Evolutionary conservation across 805 yeast species (phyloP), one percentile per base, ranked within the genome.

Genomic region (Schizosaccharomyces cryophilus): DNA sequence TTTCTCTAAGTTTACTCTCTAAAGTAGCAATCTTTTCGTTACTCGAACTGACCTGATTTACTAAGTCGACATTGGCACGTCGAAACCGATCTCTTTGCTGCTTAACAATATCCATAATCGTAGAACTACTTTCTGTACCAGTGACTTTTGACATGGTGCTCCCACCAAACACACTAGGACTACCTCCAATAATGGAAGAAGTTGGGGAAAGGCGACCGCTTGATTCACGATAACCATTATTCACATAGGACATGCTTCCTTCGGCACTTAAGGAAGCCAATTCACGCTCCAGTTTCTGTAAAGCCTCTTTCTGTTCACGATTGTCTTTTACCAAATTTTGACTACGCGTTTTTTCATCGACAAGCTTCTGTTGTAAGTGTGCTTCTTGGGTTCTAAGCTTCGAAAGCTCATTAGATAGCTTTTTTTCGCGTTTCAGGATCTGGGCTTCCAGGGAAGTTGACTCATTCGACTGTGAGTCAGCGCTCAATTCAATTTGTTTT

Each of bases 71-170:
- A 67, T 84, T 87, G 61, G 87, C 78, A n/a, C 80, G 78, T 66
- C 94, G 81, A 75, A 89, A 88, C 64, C 98, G 75, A 70, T 90
- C 98, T 69, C 98, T 81, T 73, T 90, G 98, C 68, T 90, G 89
- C 15, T 96, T 88, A 35, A 93, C 80, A 61, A 90, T 87, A 0
- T 95, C 94, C 60, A 90, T 71, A 35, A 89, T 3, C 81, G 75
- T 67, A 61, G 78, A 80, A 6, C 64, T 66, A 29, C 19, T 40
- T 45, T 35, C 62, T 6, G 48, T 58, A 40, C 42, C 54, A 11
- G 60, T 54, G 19, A 31, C 13, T 13, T 48, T 51, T 35, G 62
- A 40, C 35, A 38, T 26, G 19, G 26, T 24, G 55, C 31, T 59
- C 6, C 62, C 64, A 64, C 30, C 55, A 61, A 51, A 24, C 9